Percentiles rank a stretch among this genome's conserved stretches.
These are phyloP conservation scores for Poa pratensis DNA, from an alignment of 176 grass and related monocot species.

Conservation along the genomic window DNA sequence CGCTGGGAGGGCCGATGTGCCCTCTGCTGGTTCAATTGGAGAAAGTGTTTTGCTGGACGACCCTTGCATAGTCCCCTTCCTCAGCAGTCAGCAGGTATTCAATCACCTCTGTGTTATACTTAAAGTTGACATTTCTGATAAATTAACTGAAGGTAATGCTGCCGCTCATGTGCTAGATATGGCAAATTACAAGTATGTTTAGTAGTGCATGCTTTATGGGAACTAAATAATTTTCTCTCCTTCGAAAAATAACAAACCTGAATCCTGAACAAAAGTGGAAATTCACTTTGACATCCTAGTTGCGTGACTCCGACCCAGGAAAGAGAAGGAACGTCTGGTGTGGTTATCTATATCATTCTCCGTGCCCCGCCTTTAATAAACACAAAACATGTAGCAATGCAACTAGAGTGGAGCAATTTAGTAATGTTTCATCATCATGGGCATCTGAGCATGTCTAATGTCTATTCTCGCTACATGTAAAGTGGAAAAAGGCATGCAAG, in stretches of 20 bases:
- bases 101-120: not conserved
- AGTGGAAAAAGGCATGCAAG: not conserved
- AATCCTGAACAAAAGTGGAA: not conserved
- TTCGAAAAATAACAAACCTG: not conserved
- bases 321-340: too few species aligned
- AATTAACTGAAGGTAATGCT: not conserved
- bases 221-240: not conserved
- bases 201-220: not conserved
- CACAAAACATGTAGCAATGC: too few species aligned
- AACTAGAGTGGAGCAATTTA: too few species aligned
- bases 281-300: too few species aligned
- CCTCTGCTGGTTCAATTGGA: not conserved
- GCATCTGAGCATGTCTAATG: too few species aligned
- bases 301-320: too few species aligned
- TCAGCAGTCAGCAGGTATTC: slow-evolving; percentile 1
- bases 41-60: not conserved
- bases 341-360: too few species aligned
- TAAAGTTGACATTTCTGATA: too few species aligned
- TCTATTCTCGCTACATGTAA: not conserved
- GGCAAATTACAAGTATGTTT: not conserved
- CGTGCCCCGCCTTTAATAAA: too few species aligned
- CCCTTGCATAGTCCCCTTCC: not conserved
- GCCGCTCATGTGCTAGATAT: not conserved
- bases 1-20: not conserved
- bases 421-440: too few species aligned